Percentiles rank a stretch among this genome's conserved stretches.
Conservation (phyloP, 2,329 filamentous ascomycete genomes). For the Scedosporium apiospermum region DNA sequence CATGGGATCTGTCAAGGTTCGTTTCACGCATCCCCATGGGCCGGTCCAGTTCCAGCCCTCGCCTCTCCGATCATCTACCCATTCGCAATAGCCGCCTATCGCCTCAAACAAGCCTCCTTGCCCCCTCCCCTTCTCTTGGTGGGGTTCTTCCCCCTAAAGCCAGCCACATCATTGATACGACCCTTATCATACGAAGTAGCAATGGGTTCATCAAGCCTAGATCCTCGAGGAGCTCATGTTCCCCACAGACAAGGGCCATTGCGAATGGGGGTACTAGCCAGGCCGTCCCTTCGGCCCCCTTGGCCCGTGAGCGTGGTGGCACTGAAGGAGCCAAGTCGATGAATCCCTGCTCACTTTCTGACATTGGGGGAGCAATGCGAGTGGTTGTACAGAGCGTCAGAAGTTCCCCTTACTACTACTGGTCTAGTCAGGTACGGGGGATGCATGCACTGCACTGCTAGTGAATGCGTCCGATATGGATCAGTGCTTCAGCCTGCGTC, state of each 20-base stretch:
- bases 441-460: no score
- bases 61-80: slow-evolving; percentile 2
- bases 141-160: background rate
- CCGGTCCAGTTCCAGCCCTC: background rate
- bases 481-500: no score
- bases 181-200: background rate
- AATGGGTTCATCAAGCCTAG: no score
- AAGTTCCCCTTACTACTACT: no score
- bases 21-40: slow-evolving; percentile 3
- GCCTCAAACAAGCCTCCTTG: background rate
- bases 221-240: background rate
- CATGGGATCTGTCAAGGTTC: background rate
- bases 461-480: no score
- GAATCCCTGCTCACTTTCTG: no score
- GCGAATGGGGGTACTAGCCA: background rate
- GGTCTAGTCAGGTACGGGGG: no score
- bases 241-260: background rate
- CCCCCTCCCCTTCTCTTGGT: background rate
- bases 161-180: background rate
- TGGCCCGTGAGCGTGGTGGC: no score
- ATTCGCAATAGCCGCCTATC: slow-evolving; percentile 3
- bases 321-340: no score
- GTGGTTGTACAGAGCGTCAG: no score
- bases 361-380: no score
- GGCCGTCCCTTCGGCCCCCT: no score